phyloP scores from a whole-genome alignment of 2,329 filamentous ascomycete genomes.

The Pseudocercospora vitis region DNA sequence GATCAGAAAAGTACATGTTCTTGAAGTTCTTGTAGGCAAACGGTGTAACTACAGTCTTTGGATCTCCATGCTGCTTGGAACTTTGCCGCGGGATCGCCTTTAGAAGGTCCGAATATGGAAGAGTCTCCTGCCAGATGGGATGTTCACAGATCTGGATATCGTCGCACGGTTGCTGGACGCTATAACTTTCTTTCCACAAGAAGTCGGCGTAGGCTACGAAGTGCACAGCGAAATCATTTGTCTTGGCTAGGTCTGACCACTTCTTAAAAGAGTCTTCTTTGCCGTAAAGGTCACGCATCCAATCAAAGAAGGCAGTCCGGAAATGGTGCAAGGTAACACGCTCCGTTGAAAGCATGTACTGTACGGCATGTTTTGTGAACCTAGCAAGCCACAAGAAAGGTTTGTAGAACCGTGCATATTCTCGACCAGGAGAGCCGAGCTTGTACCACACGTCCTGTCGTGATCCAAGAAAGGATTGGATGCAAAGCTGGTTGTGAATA shows the following conservation, averaged over 20 bases:
- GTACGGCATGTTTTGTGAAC: conserved; percentile 69
- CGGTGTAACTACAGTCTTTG: conserved; percentile 66
- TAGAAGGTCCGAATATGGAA: conserved; percentile 24
- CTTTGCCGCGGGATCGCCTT: conserved; percentile 34
- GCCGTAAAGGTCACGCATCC: conserved; percentile 54
- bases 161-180: conserved; percentile 38
- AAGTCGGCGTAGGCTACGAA: conserved; percentile 63
- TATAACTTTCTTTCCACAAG: conserved; percentile 63
- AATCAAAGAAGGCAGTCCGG: conserved; percentile 55
- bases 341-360: conserved; percentile 54
- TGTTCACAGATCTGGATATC: conserved; percentile 35
- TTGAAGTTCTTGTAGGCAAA: conserved; percentile 66
- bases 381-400: conserved; percentile 71
- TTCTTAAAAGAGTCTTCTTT: conserved; percentile 46
- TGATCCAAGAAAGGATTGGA: conserved; percentile 52
- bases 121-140: conserved; percentile 13
- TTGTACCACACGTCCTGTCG: conserved; percentile 60
- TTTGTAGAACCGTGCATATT: conserved; percentile 63
- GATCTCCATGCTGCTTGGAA: not conserved
- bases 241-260: conserved; percentile 54
- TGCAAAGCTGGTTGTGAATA: conserved; percentile 53
- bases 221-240: conserved; percentile 62
- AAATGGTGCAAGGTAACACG: conserved; percentile 59
- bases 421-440: conserved; percentile 55
- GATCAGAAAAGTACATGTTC: conserved; percentile 59